Evolutionary conservation across 208 protist genomes (phyloP).

Genomic region (Trypanosoma mega): DNA sequence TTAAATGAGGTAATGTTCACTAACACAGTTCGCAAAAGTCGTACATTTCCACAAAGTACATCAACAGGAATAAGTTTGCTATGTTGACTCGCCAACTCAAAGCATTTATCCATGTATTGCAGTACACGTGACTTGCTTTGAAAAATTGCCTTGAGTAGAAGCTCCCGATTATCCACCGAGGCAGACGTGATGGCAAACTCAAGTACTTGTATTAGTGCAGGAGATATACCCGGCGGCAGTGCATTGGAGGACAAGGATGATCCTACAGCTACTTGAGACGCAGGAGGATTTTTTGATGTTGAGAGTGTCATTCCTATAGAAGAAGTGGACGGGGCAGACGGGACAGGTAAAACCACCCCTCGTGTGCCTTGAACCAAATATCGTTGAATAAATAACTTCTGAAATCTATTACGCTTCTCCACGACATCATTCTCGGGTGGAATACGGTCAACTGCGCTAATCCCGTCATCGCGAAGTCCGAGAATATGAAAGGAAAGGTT

Average conservation of each 20-base stretch:
- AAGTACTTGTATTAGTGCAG: conserved; percentile 53
- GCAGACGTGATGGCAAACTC: conserved; percentile 55
- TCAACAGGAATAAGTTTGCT: conserved; percentile 42
- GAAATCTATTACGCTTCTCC: conserved; percentile 55
- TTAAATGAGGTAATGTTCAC: conserved; percentile 9
- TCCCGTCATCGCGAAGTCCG: conserved; percentile 72
- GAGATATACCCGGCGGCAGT: conserved; percentile 52
- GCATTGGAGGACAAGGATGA: no score
- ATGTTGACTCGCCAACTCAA: conserved; percentile 27
- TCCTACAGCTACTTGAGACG: no score
- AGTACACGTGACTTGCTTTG: conserved; percentile 60
- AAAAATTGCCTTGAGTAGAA: conserved; percentile 56
- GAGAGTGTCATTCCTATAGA: background rate
- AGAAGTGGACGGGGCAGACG: conserved; percentile 29
- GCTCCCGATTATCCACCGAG: conserved; percentile 47
- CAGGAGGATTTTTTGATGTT: conserved; percentile 4
- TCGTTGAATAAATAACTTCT: conserved; percentile 66
- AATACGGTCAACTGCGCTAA: conserved; percentile 42
- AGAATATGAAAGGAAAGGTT: conserved; percentile 64
- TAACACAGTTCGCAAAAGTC: conserved; percentile 55
- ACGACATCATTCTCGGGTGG: conserved; percentile 39
- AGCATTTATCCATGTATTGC: conserved; percentile 56
- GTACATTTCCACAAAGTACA: conserved; percentile 52
- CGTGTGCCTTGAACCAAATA: conserved; percentile 49
- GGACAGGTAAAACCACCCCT: conserved; percentile 38